These are phyloP conservation scores for Amoebophrya sp. DNA, from an alignment of 169 alveolate genomes.

Conservation along the genomic window DNA sequence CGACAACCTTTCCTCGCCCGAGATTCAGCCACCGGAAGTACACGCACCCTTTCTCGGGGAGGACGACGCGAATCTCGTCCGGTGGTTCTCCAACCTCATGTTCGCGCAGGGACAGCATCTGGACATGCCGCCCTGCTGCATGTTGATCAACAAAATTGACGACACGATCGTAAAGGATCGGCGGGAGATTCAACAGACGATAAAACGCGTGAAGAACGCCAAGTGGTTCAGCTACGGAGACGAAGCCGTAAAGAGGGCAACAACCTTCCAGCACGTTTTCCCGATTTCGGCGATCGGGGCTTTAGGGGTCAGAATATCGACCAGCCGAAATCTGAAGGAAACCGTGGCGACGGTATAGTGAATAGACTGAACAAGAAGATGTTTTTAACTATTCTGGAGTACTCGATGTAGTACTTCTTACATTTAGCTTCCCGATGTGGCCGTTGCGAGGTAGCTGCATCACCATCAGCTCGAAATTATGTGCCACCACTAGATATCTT, in stretches of 20 bases:
- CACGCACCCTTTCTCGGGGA: background rate
- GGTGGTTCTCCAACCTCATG: background rate
- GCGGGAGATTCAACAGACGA: background rate
- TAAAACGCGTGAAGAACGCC: background rate
- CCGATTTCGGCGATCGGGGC: background rate
- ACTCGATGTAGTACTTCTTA: too few species aligned
- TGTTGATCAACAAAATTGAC: background rate
- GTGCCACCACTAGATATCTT: too few species aligned
- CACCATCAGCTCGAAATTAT: too few species aligned
- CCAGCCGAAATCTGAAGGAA: background rate
- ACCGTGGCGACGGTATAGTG: background rate
- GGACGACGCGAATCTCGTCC: background rate
- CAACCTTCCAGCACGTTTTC: background rate
- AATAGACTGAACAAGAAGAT: too few species aligned
- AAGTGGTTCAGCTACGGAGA: background rate
- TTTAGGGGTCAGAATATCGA: background rate
- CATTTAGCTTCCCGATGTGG: too few species aligned
- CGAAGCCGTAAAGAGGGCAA: background rate
- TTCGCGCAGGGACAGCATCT: background rate
- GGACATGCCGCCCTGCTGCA: background rate
- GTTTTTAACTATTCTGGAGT: too few species aligned
- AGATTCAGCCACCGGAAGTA: background rate
- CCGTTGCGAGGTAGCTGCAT: too few species aligned
- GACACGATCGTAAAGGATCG: too few species aligned
- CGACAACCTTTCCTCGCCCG: background rate